Base-by-base conservation (phyloP, 1,284 basidiomycete species). In the Schizopora paradoxa region DNA sequence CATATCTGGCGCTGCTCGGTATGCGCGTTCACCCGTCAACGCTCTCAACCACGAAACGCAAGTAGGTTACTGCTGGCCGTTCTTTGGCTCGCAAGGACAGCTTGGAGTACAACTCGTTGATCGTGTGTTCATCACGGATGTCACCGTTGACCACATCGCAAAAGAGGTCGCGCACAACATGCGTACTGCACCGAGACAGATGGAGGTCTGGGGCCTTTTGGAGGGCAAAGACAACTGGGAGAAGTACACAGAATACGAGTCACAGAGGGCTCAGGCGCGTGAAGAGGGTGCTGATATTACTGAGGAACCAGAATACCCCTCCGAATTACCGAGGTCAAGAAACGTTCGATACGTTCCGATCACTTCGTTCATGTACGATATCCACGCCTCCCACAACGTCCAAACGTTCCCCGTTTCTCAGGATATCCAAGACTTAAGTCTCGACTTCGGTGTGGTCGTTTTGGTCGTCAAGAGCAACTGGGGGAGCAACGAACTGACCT, bases 41-140 rank as follows among this genome's bases (percentile, higher is more conserved):
- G 91, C 90, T 1, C 69, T 98, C 14, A 85, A 93, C 59, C 86
- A 89, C 47, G 88, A 92, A 52, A 73, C 72, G 19, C 75, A 84
- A 44, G 79, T 81, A 19, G 94, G 95, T 2, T 78, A 85, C 52
- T 99, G 94, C 66, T 99, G 94, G 94, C 88, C 95, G 2, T 91
- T 98, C 66, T 68, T 66, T 2, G 93, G 93, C 0, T 58, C 70
- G 5, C 62, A 76, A 37, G 95, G 93, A 2, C 83, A 88, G 57
- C 68, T 98, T 1, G 92, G 88, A 4, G 81, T 99, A 33, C 70
- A 74, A 39, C 79, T 98, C 14, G 80, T 84, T 1, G 72, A 76
- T 4, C 79, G 79, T 2, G 76, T 82, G 6, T 70, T 76, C 43
- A 75, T 94, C 32, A 76, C 79, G 2, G 86, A 89, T 52, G 66